Conservation (phyloP, 1,284 basidiomycete genomes). For the Inonotus obliquus region DNA sequence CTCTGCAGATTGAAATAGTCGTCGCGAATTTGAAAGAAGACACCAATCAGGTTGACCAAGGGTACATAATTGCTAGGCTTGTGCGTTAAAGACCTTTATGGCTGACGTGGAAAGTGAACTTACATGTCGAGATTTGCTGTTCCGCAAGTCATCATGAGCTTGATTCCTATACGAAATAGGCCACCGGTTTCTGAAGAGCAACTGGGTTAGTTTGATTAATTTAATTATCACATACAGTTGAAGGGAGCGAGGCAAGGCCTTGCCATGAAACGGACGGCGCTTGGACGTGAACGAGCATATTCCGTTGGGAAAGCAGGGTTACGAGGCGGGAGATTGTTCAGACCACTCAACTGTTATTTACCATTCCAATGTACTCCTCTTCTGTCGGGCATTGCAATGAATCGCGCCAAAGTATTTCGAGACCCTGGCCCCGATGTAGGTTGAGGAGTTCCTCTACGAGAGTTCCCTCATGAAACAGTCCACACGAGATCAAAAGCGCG, state of each 20-base stretch:
- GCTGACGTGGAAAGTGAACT: conserved; percentile 2
- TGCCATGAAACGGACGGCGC: not conserved
- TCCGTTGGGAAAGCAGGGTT: not conserved
- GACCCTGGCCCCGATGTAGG: conserved; percentile 92
- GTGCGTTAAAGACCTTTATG: not conserved
- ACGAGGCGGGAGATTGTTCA: not conserved
- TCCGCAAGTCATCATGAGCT: conserved; percentile 92
- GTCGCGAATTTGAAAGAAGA: conserved; percentile 95
- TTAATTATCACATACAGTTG: not conserved
- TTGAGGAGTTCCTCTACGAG: conserved; percentile 77
- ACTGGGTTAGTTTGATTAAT: not conserved
- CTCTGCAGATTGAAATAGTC: conserved; percentile 97
- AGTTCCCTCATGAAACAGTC: not conserved
- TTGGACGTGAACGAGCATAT: not conserved
- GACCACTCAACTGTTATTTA: conserved; percentile 76
- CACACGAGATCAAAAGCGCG: not conserved
- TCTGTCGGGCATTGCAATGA: conserved; percentile 90
- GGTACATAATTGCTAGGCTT: conserved; percentile 78
- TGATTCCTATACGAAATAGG: conserved; percentile 87
- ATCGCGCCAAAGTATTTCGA: conserved; percentile 95
- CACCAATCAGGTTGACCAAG: conserved; percentile 89
- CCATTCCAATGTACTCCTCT: conserved; percentile 94
- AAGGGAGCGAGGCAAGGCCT: not conserved
- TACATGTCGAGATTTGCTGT: conserved; percentile 61
- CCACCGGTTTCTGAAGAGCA: conserved; percentile 83